These are phyloP conservation scores for Eucalyptus melliodora DNA, from an alignment of 345 rosid species.

Conservation along the genomic window DNA sequence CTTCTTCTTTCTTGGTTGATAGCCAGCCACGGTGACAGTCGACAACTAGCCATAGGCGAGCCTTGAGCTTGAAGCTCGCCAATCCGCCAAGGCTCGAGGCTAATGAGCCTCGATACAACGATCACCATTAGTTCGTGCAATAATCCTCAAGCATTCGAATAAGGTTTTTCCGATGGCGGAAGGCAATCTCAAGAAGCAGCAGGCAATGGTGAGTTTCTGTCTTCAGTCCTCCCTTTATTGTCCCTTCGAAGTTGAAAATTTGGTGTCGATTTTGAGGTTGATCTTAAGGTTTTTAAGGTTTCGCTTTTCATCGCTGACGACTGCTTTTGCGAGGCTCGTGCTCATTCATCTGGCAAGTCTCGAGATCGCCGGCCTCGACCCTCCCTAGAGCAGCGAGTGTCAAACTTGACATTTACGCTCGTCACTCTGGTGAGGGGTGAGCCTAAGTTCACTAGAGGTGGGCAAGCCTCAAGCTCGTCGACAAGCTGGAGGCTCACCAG, in stretches of 20 bases:
- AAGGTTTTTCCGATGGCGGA: not conserved
- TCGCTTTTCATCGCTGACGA: rapidly evolving
- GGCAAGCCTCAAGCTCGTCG: no score
- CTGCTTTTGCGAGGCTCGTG: rapidly evolving
- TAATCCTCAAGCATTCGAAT: not conserved
- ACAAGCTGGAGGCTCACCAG: no score
- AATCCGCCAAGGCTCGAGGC: rapidly evolving
- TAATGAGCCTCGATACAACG: no score
- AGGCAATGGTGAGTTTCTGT: not conserved
- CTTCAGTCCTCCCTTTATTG: not conserved
- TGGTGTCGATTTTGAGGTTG: not conserved
- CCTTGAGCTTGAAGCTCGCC: no score
- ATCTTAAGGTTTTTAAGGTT: not conserved
- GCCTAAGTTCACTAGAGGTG: no score
- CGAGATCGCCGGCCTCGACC: rapidly evolving
- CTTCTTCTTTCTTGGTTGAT: no score
- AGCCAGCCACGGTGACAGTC: rapidly evolving
- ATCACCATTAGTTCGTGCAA: no score
- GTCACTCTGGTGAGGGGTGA: rapidly evolving
- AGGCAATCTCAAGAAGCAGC: not conserved
- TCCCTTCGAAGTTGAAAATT: no score
- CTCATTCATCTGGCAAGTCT: no score
- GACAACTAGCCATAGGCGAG: rapidly evolving
- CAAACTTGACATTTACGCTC: rapidly evolving
- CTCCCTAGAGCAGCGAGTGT: rapidly evolving